Percentiles rank a stretch among this genome's conserved stretches.
Conservation (phyloP, 2,329 filamentous ascomycete species). For the Fusarium sp. region DNA sequence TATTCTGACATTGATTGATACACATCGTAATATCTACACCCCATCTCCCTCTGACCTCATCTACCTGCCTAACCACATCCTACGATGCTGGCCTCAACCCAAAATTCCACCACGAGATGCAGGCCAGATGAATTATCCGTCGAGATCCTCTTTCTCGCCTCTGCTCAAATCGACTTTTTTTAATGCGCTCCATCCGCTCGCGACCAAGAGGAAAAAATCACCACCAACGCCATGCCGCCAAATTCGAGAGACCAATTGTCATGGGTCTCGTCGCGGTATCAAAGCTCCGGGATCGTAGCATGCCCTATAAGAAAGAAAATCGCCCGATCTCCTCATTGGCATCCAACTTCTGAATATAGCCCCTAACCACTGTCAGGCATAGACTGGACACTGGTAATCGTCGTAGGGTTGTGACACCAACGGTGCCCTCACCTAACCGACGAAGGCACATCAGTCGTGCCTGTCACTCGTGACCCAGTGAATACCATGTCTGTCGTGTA, state of each 20-base stretch:
- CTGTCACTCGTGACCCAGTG: background rate
- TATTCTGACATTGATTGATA: conserved; percentile 22
- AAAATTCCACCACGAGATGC: background rate
- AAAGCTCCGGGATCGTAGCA: conserved; percentile 32
- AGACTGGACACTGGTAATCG: background rate
- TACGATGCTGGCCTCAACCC: background rate
- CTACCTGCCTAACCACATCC: background rate
- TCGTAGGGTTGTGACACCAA: background rate
- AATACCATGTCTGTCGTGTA: background rate
- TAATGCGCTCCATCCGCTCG: conserved; percentile 21
- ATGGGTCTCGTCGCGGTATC: conserved; percentile 39
- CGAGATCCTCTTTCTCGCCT: background rate
- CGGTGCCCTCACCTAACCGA: background rate
- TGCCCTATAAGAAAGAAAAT: conserved; percentile 27
- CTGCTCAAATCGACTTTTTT: conserved; percentile 2
- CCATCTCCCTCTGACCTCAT: background rate
- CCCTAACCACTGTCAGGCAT: background rate
- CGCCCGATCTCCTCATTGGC: background rate
- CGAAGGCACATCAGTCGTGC: background rate
- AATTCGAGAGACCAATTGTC: conserved; percentile 37
- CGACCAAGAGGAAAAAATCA: conserved; percentile 34
- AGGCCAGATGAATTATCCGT: background rate
- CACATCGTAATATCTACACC: conserved; percentile 18
- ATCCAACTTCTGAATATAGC: background rate
- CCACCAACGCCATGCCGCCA: conserved; percentile 45